Percentiles rank a stretch among this genome's conserved stretches.
phyloP scores from a whole-genome alignment of 805 yeast species.

The Ogataea pilisensis region DNA sequence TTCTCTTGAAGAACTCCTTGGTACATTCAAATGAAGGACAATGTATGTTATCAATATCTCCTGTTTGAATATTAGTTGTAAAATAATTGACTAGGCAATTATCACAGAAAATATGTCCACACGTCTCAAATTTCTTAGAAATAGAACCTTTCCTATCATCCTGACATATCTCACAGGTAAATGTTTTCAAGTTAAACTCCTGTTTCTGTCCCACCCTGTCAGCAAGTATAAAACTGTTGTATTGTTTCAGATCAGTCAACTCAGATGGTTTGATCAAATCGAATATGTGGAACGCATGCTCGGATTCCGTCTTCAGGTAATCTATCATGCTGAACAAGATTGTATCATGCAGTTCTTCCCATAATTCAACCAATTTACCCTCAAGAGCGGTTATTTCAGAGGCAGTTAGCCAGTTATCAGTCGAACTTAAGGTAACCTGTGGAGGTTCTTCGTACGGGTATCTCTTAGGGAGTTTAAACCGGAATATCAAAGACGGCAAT shows the following conservation, averaged over 20 bases:
- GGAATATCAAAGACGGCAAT: constrained; percentile 31
- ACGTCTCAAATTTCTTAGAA: constrained; percentile 36
- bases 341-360: constrained; percentile 35
- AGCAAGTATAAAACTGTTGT: constrained; percentile 14
- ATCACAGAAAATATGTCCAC: constrained; percentile 48
- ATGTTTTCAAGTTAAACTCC: constrained; percentile 35
- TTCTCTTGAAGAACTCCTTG: constrained; percentile 15
- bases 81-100: constrained; percentile 43
- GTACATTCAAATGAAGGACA: constrained; percentile 57
- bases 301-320: constrained; percentile 27
- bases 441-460: constrained; percentile 37
- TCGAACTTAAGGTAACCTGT: constrained; percentile 18
- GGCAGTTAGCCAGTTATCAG: constrained; percentile 30
- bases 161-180: constrained; percentile 56
- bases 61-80: constrained; percentile 38
- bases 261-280: constrained; percentile 6
- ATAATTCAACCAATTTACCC: constrained; percentile 25
- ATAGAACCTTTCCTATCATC: constrained; percentile 41
- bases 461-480: constrained; percentile 28
- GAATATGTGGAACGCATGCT: constrained; percentile 12
- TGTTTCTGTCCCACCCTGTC: constrained; percentile 21
- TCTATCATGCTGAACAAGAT: constrained; percentile 43
- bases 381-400: constrained; percentile 14
- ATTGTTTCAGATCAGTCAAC: constrained; percentile 3
- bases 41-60: constrained; percentile 47